phyloP scores from a whole-genome alignment of 2,329 filamentous ascomycete species.

The Dichotomopilus funicola region DNA sequence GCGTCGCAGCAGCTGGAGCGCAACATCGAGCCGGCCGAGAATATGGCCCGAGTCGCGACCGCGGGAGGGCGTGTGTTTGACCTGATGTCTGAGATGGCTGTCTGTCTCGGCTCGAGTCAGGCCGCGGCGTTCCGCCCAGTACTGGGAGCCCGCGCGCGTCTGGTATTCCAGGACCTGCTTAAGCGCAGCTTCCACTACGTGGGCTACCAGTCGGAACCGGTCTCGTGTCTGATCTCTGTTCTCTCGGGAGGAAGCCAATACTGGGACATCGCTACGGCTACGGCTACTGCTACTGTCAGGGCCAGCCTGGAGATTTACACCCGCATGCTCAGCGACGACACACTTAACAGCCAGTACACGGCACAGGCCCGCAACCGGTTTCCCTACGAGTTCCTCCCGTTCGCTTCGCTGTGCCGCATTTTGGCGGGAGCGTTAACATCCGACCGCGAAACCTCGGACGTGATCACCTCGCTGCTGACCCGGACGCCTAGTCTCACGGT shows the following conservation, averaged over 20 bases:
- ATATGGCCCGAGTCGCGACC: constrained; percentile 44
- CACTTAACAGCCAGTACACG: constrained; percentile 55
- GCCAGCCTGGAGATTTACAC: constrained; percentile 31
- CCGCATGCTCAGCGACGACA: constrained; percentile 46
- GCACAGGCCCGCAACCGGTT: constrained; percentile 68
- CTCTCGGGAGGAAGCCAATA: constrained; percentile 50
- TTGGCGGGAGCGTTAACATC: constrained; percentile 46
- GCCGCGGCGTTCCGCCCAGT: constrained; percentile 45
- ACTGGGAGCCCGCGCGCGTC: constrained; percentile 56
- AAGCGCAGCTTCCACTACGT: constrained; percentile 60
- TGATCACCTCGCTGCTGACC: constrained; percentile 59
- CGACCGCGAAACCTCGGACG: constrained; percentile 31
- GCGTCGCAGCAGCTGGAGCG: constrained; percentile 44
- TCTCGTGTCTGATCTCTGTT: constrained; percentile 59
- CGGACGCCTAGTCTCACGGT: constrained; percentile 71
- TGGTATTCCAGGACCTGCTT: constrained; percentile 63
- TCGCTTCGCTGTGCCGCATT: constrained; percentile 64
- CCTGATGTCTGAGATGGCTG: constrained; percentile 46
- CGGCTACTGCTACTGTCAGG: constrained; percentile 33
- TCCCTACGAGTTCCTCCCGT: constrained; percentile 77
- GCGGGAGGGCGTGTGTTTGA: constrained; percentile 48
- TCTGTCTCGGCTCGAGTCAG: constrained; percentile 39
- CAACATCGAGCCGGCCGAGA: constrained; percentile 45
- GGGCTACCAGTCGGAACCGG: constrained; percentile 65
- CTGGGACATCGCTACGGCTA: constrained; percentile 43